These are phyloP conservation scores for Elaeis guineensis DNA, from an alignment of 176 grass and related monocot genomes.

Conservation along the genomic window DNA sequence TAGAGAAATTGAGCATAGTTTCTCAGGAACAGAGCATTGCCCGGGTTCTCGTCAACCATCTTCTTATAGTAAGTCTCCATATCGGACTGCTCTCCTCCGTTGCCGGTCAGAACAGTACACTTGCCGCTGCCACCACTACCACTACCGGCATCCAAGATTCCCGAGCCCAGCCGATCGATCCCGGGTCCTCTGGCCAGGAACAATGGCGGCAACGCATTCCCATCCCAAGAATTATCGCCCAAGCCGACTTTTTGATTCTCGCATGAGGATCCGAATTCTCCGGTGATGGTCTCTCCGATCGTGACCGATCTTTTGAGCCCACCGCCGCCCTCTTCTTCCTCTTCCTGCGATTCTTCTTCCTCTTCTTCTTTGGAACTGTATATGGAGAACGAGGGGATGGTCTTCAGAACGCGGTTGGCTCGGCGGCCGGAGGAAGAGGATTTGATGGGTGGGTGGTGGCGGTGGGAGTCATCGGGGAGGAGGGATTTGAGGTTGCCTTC, in stretches of 20 bases:
- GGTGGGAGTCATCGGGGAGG: slow-evolving; percentile 2
- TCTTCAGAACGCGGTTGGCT: slow-evolving; percentile 17
- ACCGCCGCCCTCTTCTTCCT: slow-evolving; percentile 16
- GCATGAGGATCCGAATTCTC: too few species aligned
- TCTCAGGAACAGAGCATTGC: slow-evolving; percentile 65
- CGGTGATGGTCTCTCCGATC: too few species aligned
- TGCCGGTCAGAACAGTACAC: slow-evolving; percentile 24
- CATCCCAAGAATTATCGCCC: neutral
- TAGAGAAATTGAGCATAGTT: slow-evolving; percentile 79
- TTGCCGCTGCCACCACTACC: slow-evolving; percentile 13
- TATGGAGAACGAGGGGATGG: slow-evolving; percentile 41
- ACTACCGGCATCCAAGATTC: slow-evolving; percentile 11
- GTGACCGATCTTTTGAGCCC: neutral
- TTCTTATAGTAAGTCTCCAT: slow-evolving; percentile 70
- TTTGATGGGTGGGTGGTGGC: too few species aligned
- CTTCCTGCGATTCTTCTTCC: slow-evolving; percentile 13
- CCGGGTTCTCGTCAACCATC: slow-evolving; percentile 79
- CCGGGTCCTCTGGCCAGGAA: slow-evolving; percentile 77
- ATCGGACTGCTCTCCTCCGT: slow-evolving; percentile 45
- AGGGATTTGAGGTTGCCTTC: slow-evolving; percentile 45
- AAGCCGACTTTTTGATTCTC: neutral
- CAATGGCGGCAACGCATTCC: slow-evolving; percentile 29
- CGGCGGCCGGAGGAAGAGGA: neutral
- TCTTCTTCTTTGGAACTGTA: slow-evolving; percentile 6
- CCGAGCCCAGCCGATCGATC: slow-evolving; percentile 54